Percentiles rank a stretch among this genome's conserved stretches.
Conservation (phyloP, 768 basidiomycete genomes). For the Xerocomellus chrysenteron region DNA sequence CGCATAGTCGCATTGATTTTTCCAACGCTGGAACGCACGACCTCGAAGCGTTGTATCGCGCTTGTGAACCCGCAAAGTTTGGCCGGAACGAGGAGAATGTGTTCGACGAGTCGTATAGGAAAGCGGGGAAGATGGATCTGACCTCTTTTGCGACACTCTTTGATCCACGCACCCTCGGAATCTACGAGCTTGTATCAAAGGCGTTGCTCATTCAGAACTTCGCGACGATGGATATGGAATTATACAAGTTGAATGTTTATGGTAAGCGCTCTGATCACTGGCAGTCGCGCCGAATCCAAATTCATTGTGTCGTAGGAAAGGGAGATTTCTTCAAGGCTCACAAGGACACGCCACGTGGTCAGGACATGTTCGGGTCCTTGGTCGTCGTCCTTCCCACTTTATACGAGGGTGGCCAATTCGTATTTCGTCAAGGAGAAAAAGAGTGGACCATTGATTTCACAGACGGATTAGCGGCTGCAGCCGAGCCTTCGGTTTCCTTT, state of each 20-base stretch:
- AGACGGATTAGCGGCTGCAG: neutral
- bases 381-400: slow-evolving; percentile 47
- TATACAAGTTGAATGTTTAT: slow-evolving; percentile 51
- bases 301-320: too few relatives aligned
- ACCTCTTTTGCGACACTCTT: slow-evolving; percentile 9
- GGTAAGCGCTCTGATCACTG: slow-evolving; percentile 25
- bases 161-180: neutral
- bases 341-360: slow-evolving; percentile 36
- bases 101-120: slow-evolving; percentile 29
- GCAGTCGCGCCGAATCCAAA: too few relatives aligned
- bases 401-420: slow-evolving; percentile 4
- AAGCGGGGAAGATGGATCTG: slow-evolving; percentile 44
- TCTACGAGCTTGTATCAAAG: neutral
- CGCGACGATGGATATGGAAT: slow-evolving; percentile 21
- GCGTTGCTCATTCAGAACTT: neutral
- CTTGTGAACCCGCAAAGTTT: slow-evolving; percentile 9
- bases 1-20: neutral
- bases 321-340: slow-evolving; percentile 3
- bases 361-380: slow-evolving; percentile 51
- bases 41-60: neutral
- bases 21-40: neutral
- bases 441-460: slow-evolving; percentile 1
- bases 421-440: neutral
- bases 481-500: slow-evolving; percentile 28
- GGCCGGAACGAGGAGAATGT: slow-evolving; percentile 2